These are phyloP conservation scores for Xylaria telfairii DNA, from an alignment of 495 filamentous ascomycete species.

Conservation along the genomic window DNA sequence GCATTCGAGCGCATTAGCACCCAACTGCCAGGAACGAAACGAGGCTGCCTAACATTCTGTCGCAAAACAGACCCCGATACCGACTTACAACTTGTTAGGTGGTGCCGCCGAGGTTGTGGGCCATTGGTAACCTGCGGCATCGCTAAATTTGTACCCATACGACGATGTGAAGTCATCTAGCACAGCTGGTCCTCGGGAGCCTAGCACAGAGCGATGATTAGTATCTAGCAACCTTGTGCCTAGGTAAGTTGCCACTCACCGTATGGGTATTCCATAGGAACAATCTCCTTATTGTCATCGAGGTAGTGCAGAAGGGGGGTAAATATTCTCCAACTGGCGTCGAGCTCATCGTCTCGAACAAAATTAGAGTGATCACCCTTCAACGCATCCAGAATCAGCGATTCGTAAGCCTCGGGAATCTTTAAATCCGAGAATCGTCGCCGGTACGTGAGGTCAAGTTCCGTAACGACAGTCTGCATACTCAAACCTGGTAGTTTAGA, in stretches of 20 bases:
- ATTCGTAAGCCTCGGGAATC: constrained; percentile 99
- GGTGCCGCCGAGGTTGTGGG: constrained; percentile 66
- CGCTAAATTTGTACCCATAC: constrained; percentile 98
- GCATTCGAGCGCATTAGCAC: constrained; percentile 29
- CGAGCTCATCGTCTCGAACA: constrained; percentile 97
- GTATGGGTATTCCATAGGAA: constrained; percentile 99
- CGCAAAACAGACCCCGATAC: constrained; percentile 31
- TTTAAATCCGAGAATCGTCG: constrained; percentile 98
- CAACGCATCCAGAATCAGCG: constrained; percentile 92
- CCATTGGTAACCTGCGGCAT: constrained; percentile 96
- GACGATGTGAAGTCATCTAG: constrained; percentile 98
- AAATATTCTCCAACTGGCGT: constrained; percentile 99
- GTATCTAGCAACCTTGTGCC: neutral
- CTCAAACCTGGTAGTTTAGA: constrained; percentile 97
- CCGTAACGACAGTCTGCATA: constrained; percentile 99
- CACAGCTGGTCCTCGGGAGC: constrained; percentile 94
- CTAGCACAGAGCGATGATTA: constrained; percentile 52
- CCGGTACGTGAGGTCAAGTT: constrained; percentile 97
- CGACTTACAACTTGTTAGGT: constrained; percentile 74
- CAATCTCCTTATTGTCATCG: constrained; percentile 98
- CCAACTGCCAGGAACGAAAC: constrained; percentile 25
- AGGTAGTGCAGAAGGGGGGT: constrained; percentile 96
- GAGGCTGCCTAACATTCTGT: constrained; percentile 36
- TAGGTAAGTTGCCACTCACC: constrained; percentile 65
- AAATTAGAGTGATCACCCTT: constrained; percentile 99